Base-by-base conservation (phyloP, 805 yeast species). In the Kuraishia capsulata region DNA sequence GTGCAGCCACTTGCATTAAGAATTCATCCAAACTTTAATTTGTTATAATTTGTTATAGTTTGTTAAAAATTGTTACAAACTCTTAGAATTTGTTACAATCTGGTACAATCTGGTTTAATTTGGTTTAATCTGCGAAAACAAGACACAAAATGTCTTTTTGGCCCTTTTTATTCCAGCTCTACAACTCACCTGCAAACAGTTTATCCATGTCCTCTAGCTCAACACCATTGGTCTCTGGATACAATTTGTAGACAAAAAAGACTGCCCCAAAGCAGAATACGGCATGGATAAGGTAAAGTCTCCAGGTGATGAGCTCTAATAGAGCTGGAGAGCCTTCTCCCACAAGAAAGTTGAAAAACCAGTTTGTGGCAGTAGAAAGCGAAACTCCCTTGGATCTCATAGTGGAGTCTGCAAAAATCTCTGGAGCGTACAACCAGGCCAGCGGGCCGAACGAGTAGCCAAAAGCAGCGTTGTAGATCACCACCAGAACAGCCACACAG, bases 371-470 rank as follows among this genome's bases (percentile, higher is more conserved):
- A 2, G 96, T 85, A 2, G 94, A 78, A 36, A 84, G 64, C 3
- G 92, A 82, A 0, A 95, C 94, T 44, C 95, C 95, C 52, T 85
- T 82, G 3, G 94, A 84, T 39, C 96, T 72, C 14, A 86, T 81
- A 26, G 42, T 41, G 1, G 81, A 65, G 46, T 83, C 72, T 0
- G 96, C 92, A 40, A 86, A 73, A 37, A 87, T 81, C 59, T 85
- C 95, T 43, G 85, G 81, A 48, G 88, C 85, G 54, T 80, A 77
- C 35, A 80, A 59, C 96, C 96, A 86, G 10, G 94, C 92, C 40
- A 84, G 74, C 5, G 95, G 95, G 9, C 96, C 96, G 89, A 92
- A 88, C 31, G 89, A 78, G 51, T 78, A 78, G 5, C 95, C 96
- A 59, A 87, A 87, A 0, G 79, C 76, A 2, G 92, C 87, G 50